Evolutionary conservation across 768 basidiomycete genomes (phyloP).

Genomic region (Amanita molliuscula): DNA sequence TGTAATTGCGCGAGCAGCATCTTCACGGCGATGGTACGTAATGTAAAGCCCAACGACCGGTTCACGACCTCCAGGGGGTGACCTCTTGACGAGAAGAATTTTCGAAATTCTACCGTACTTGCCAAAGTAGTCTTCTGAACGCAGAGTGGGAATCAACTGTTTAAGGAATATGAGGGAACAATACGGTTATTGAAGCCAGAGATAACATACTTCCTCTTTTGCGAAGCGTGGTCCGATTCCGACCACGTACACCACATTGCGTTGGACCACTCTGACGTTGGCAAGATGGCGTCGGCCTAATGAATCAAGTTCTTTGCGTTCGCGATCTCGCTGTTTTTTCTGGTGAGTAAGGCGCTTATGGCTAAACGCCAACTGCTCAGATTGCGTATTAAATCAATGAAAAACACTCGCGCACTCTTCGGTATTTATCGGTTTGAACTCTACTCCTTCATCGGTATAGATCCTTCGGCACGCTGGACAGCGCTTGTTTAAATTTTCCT

Average conservation of each 20-base stretch:
- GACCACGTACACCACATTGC: conserved; percentile 92
- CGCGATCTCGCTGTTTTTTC: conserved; percentile 90
- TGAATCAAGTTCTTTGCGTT: conserved; percentile 88
- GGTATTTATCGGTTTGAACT: conserved; percentile 90
- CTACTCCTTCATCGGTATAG: conserved; percentile 87
- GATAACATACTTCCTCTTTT: conserved; percentile 79
- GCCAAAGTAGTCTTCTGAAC: conserved; percentile 94
- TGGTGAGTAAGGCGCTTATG: conserved; percentile 92
- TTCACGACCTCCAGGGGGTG: conserved; percentile 57
- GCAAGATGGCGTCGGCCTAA: conserved; percentile 78
- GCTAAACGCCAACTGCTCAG: conserved; percentile 29
- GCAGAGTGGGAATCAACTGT: conserved; percentile 83
- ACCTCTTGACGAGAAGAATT: conserved; percentile 87
- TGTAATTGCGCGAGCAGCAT: conserved; percentile 86
- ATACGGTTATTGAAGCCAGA: conserved; percentile 3
- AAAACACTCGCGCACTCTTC: conserved; percentile 68
- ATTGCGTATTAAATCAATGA: conserved; percentile 10
- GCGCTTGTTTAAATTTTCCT: conserved; percentile 88
- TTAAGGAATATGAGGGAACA: conserved; percentile 9
- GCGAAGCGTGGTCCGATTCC: conserved; percentile 91
- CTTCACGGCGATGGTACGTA: conserved; percentile 89
- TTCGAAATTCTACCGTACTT: conserved; percentile 98
- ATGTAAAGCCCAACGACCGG: conserved; percentile 92
- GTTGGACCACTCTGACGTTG: conserved; percentile 93
- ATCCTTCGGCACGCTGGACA: conserved; percentile 94